A percentile compares a stretch with the other conserved stretches of the same genome.
Conservation (phyloP, 257 asterid species). For the Lithospermum erythrorhizon region DNA sequence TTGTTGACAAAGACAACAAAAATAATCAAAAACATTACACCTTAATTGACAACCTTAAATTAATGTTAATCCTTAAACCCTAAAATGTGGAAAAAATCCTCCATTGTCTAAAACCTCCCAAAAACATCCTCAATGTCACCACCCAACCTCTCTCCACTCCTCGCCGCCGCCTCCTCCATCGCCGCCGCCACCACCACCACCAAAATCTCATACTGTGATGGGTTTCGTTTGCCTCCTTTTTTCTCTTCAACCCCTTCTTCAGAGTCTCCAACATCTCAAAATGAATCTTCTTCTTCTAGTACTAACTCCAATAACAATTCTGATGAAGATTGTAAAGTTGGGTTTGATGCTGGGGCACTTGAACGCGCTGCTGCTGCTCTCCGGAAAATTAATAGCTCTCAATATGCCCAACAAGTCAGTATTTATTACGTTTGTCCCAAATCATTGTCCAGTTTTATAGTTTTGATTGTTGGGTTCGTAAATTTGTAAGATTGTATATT, state of each 20-base stretch:
- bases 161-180: slow-evolving; percentile 26
- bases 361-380: slow-evolving; percentile 85
- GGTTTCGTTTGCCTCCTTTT: slow-evolving; percentile 46
- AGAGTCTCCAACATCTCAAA: no score
- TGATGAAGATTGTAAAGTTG: slow-evolving; percentile 48
- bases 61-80: no score
- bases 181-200: slow-evolving; percentile 32
- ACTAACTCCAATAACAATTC: background rate
- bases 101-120: no score
- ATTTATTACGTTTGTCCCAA: background rate
- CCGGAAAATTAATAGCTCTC: slow-evolving; percentile 66
- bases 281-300: background rate
- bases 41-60: no score
- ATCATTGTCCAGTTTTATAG: no score
- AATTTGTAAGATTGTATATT: no score
- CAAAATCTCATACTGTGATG: slow-evolving; percentile 34
- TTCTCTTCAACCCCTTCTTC: slow-evolving; percentile 34
- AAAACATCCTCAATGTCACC: slow-evolving; percentile 46
- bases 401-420: slow-evolving; percentile 40
- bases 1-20: no score
- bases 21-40: no score
- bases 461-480: no score
- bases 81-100: no score
- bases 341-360: slow-evolving; percentile 64
- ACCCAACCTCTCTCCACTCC: slow-evolving; percentile 38